phyloP scores from a whole-genome alignment of 129 eudicot genomes.

The Centella asiatica region DNA sequence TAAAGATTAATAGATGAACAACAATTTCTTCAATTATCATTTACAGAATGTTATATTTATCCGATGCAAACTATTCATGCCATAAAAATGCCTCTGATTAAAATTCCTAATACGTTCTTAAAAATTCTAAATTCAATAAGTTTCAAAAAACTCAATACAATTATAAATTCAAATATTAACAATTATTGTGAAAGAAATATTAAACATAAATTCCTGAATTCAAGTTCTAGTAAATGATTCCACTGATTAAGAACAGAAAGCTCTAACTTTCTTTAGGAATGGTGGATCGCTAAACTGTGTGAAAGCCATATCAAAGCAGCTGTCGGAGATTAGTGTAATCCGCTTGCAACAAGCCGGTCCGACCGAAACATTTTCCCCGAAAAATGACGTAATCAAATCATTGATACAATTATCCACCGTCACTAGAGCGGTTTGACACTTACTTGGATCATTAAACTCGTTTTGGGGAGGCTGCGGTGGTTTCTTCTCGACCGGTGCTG shows the following conservation, averaged over 20 bases:
- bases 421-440: not conserved
- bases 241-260: not conserved
- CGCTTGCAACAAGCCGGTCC: not conserved
- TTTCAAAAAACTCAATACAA: too few relatives aligned
- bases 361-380: not conserved
- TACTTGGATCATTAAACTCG: not conserved
- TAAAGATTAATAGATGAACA: too few relatives aligned
- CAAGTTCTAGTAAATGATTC: too few relatives aligned
- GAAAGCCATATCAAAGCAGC: not conserved
- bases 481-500: not conserved
- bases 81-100: too few relatives aligned
- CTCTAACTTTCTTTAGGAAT: not conserved
- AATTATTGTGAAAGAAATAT: too few relatives aligned
- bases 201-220: too few relatives aligned
- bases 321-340: not conserved
- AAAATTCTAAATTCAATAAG: too few relatives aligned
- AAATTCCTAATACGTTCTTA: too few relatives aligned
- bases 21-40: too few relatives aligned
- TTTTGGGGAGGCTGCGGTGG: not conserved
- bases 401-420: not conserved
- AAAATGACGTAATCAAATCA: not conserved
- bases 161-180: too few relatives aligned
- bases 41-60: too few relatives aligned
- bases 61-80: too few relatives aligned
- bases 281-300: not conserved